Evolutionary conservation across 2,329 filamentous ascomycete genomes (phyloP).

Genomic region (Xylariomycetidae sp.): DNA sequence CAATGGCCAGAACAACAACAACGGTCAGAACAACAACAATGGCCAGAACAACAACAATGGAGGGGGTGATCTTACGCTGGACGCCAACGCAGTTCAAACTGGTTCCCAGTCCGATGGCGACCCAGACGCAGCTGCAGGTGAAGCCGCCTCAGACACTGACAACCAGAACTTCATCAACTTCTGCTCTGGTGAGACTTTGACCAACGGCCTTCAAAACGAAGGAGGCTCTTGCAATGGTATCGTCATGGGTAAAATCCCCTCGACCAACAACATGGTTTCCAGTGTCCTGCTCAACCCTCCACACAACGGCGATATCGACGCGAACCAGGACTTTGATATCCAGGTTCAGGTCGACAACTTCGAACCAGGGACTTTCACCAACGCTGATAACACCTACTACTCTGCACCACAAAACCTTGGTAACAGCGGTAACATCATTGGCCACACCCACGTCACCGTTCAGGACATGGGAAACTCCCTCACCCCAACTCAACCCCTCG

Average conservation of each 20-base stretch:
- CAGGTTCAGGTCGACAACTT: conserved; percentile 50
- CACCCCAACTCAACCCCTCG: conserved; percentile 47
- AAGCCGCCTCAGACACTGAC: conserved; percentile 50
- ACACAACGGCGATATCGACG: conserved; percentile 43
- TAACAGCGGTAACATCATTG: conserved; percentile 45
- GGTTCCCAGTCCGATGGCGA: conserved; percentile 36
- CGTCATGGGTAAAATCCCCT: conserved; percentile 57
- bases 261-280: conserved; percentile 52
- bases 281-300: conserved; percentile 49
- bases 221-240: conserved; percentile 61
- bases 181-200: conserved; percentile 48
- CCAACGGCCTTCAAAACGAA: conserved; percentile 55
- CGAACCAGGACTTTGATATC: conserved; percentile 48
- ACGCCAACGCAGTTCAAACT: conserved; percentile 41
- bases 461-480: conserved; percentile 49
- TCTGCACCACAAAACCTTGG: conserved; percentile 52
- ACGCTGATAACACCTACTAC: conserved; percentile 57
- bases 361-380: conserved; percentile 55
- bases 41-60: conserved; percentile 20
- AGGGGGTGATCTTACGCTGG: conserved; percentile 29
- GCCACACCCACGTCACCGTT: conserved; percentile 56
- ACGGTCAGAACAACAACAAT: conserved; percentile 19
- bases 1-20: conserved; percentile 19
- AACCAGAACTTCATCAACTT: conserved; percentile 61
- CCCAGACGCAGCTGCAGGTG: conserved; percentile 34